Evolutionary conservation across 371 early-diverging fungal species (phyloP).

Genomic region (Lichtheimia ornata): DNA sequence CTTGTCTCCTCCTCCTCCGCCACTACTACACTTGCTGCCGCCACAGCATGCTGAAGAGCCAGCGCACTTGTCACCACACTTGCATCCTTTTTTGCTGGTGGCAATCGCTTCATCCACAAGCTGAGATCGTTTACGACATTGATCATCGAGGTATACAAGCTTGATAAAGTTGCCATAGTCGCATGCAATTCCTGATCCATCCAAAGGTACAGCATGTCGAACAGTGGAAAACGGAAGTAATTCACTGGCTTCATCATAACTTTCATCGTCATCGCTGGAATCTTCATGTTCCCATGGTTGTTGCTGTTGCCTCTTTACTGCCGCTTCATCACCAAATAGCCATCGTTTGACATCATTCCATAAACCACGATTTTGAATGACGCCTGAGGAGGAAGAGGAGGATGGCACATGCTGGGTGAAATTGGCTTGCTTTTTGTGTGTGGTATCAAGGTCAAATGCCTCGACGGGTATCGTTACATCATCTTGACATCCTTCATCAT

Average conservation of each 20-base stretch:
- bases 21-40: constrained; percentile 4
- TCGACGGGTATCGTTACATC: constrained; percentile 23
- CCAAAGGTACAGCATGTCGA: constrained; percentile 24
- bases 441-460: constrained; percentile 22
- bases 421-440: not conserved
- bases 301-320: not conserved
- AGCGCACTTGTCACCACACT: not conserved
- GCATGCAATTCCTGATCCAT: constrained; percentile 37
- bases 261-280: constrained; percentile 15
- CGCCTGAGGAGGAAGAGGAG: not conserved
- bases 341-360: constrained; percentile 3
- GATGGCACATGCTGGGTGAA: not conserved
- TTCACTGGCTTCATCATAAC: constrained; percentile 26
- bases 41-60: constrained; percentile 9
- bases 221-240: constrained; percentile 39
- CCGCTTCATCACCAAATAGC: not conserved
- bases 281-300: too few relatives aligned
- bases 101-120: not conserved
- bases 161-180: constrained; percentile 54
- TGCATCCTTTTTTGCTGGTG: not conserved
- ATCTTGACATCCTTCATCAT: constrained; percentile 18
- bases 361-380: not conserved
- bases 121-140: not conserved
- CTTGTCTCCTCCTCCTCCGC: constrained; percentile 4
- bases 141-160: constrained; percentile 26